Evolutionary conservation across 352 stramenopile genomes (phyloP), one percentile per base, ranked within the genome.

Genomic region (Blastocystis sp.): DNA sequence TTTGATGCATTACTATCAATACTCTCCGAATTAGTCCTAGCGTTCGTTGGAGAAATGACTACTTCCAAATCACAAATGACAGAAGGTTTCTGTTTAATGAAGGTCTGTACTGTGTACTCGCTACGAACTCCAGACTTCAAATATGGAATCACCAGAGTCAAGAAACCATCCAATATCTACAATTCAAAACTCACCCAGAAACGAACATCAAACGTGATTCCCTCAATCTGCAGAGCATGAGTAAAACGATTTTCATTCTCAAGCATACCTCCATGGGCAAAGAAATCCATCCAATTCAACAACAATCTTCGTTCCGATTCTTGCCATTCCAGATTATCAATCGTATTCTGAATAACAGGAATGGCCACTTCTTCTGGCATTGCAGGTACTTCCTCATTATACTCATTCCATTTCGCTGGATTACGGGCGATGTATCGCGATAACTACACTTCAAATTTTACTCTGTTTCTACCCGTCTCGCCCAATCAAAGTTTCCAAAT

Each of bases 281-380:
- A 81, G 70, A 81, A 81, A 26, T 81, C 70, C 45, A 81, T 63
- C 70, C 70, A 81, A 65, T 81, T 81, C 20, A 63, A 34, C 43
- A 81, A 41, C 24, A 62, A 64, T 16, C 55, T 63, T 26, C 55
- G 45, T 30, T 81, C 45, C 18, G 11, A 13, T 43, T 81, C 70
- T 53, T 63, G 11, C 70, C 70, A 81, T 41, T 81, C 70, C 70
- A 81, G 24, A 20, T 26, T 65, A 30, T 63, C 70, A 41, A 81
- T 81, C 70, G 70, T 81, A 41, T 81, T 81, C 43, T 62, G 39
- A 81, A 81, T 81, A 11, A 81, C 70, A 13, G 70, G 70, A 63
- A 81, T 65, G 2, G 70, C 70, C 70, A 34, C 70, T 41, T 81
- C 70, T 41, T 81, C 70, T 41, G 70, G 70, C 34, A 81, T 81